Percentiles rank a stretch among this genome's conserved stretches.
Evolutionary conservation across 1,139 yeast genomes (phyloP).

Genomic region (Suhomyces taliae): DNA sequence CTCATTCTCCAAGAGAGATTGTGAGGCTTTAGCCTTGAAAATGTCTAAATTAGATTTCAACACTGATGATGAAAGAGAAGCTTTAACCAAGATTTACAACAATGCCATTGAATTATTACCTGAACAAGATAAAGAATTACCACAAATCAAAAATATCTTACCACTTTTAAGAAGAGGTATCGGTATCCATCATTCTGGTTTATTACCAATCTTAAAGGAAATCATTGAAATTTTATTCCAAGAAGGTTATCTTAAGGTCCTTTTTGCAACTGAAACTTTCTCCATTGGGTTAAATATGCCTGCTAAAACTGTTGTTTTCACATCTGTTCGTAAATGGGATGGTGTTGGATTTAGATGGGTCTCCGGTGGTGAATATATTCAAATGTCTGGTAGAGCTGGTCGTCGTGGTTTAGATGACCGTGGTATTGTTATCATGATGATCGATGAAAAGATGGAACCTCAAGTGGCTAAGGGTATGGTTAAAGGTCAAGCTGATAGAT

Average conservation of each 20-base stretch:
- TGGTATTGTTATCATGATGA: conserved; percentile 98
- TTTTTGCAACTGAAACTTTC: conserved; percentile 97
- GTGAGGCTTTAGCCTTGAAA: conserved; percentile 89
- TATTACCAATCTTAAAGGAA: conserved; percentile 92
- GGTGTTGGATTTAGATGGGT: conserved; percentile 98
- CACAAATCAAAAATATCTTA: conserved; percentile 87
- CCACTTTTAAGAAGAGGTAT: conserved; percentile 92
- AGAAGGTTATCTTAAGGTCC: conserved; percentile 90
- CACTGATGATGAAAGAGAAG: conserved; percentile 87
- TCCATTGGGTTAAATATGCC: conserved; percentile 99
- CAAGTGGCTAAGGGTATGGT: conserved; percentile 99
- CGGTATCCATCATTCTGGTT: conserved; percentile 97
- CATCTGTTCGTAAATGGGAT: conserved; percentile 97
- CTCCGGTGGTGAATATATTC: conserved; percentile 98
- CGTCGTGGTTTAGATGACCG: conserved; percentile 99
- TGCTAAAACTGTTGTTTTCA: conserved; percentile 96
- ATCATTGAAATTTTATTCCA: conserved; percentile 95
- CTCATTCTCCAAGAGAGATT: conserved; percentile 93
- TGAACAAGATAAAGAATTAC: conserved; percentile 86
- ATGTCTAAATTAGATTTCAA: conserved; percentile 95
- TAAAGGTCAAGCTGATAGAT: conserved; percentile 94
- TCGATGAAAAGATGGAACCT: conserved; percentile 99
- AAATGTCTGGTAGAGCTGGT: conserved; percentile 99
- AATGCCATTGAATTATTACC: conserved; percentile 88
- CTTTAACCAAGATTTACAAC: conserved; percentile 81